phyloP scores from a whole-genome alignment of 1,284 basidiomycete genomes.

The Cystobasidiaceae sp. region DNA sequence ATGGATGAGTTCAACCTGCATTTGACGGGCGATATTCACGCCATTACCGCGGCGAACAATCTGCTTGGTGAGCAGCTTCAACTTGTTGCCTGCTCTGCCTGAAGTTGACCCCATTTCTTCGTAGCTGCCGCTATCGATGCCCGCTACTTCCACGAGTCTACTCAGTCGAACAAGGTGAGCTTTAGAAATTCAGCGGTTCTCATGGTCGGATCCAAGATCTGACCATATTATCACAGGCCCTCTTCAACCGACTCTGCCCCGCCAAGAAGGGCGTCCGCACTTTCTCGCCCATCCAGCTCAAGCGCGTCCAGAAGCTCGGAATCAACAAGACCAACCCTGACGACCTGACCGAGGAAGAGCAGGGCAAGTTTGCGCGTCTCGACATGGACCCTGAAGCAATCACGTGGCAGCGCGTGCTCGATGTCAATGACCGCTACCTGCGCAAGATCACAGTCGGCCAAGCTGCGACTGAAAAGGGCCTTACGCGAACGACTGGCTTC shows the following conservation, averaged over 20 bases:
- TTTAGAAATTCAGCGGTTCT: not conserved
- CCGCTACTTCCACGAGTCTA: conserved; percentile 96
- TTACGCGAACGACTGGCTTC: conserved; percentile 82
- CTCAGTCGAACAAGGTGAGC: conserved; percentile 80
- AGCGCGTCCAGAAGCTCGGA: conserved; percentile 88
- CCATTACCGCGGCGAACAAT: conserved; percentile 96
- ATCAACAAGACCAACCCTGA: conserved; percentile 92
- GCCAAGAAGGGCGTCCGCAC: conserved; percentile 89
- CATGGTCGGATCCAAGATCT: not conserved
- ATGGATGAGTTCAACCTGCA: conserved; percentile 75
- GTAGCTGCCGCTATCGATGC: conserved; percentile 91
- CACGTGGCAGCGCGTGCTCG: conserved; percentile 96
- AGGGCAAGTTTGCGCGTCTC: conserved; percentile 79
- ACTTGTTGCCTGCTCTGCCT: not conserved
- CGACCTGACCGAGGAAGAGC: conserved; percentile 88
- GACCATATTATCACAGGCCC: conserved; percentile 51
- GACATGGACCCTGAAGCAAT: conserved; percentile 88
- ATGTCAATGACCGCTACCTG: conserved; percentile 95
- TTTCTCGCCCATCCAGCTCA: conserved; percentile 94
- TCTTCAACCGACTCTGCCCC: conserved; percentile 89
- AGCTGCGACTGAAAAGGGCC: conserved; percentile 82
- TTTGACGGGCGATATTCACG: conserved; percentile 96
- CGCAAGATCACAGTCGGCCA: conserved; percentile 91
- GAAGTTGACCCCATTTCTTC: not conserved
- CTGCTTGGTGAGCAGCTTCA: conserved; percentile 62